Evolutionary conservation across 306 rosid genomes (phyloP), one percentile per base, ranked within the genome.

Genomic region (Rosa lucieae): DNA sequence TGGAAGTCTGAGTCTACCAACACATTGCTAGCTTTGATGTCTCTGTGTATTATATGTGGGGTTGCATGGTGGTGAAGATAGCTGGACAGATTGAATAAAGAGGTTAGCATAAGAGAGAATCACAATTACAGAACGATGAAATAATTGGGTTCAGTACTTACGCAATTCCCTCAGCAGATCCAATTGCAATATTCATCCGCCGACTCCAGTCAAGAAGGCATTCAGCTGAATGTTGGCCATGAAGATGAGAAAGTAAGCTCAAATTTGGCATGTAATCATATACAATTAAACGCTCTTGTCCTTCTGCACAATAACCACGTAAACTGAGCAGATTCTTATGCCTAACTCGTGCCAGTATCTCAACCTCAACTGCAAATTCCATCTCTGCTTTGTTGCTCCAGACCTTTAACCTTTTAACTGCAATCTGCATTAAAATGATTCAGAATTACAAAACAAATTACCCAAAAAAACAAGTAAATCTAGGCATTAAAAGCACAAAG

Each of bases 271-370:
- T 90, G 78, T 93, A 95, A 77, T 95, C 98, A 47, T 95, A 95
- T 43, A 93, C 90, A 23, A 93, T 93, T 77, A 95, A 85, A 65
- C 99, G 97, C 86, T 95, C 99, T 76, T 95, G 97, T 44, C 98
- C 99, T 86, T 95, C 99, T 26, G 96, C 98, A 78, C 99, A 95
- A 82, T 95, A 95, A 62, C 99, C 99, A 43, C 98, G 98, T 67
- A 93, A 87, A 80, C 88, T 95, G 49, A 95, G 93, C 85, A 95
- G 91, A 84, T 95, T 95, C 92, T 93, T 93, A 91, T 95, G 99
- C 43, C 90, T 87, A 51, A 95, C 98, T 91, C 99, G 90, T 12
- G 97, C 98, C 78, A 95, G 85, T 76, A 95, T 91, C 91, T 95
- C 99, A 78, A 93, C 97, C 87, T 95, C 99, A 48, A 89, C 96